Evolutionary conservation across 306 rosid genomes (phyloP).

Genomic region (Vachellia collinsii): DNA sequence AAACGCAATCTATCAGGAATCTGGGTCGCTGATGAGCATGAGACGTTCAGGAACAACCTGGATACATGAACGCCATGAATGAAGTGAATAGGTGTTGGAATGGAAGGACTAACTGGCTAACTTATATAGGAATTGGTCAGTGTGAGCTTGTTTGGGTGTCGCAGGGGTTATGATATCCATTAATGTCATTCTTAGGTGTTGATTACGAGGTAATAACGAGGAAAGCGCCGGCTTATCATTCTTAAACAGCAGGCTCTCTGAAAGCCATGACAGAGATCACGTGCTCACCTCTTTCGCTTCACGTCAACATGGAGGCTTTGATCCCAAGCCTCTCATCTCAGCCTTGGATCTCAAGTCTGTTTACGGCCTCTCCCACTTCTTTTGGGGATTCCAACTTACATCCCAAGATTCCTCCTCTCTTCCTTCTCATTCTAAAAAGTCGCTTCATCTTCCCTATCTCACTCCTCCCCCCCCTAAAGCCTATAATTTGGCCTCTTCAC

Average conservation of each 20-base stretch:
- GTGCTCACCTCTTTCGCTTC: slow-evolving; percentile 35
- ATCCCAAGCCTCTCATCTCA: slow-evolving; percentile 37
- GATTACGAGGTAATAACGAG: not conserved
- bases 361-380: not conserved
- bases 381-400: slow-evolving; percentile 45
- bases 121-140: not conserved
- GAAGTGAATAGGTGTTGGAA: not conserved
- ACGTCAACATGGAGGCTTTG: slow-evolving; percentile 55
- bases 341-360: slow-evolving; percentile 50
- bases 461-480: slow-evolving; percentile 11
- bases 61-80: not conserved
- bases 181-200: not conserved
- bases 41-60: too few relatives aligned
- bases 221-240: slow-evolving; percentile 4
- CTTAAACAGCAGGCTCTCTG: slow-evolving; percentile 40
- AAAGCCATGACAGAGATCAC: slow-evolving; percentile 57
- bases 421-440: not conserved
- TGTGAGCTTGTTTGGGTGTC: too few relatives aligned
- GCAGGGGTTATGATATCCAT: not conserved
- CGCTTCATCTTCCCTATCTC: not conserved
- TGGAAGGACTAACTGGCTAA: not conserved
- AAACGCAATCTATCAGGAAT: not conserved
- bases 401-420: not conserved
- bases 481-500: slow-evolving; percentile 27
- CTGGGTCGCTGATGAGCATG: not conserved